Percentiles rank a stretch among this genome's conserved stretches.
These are phyloP conservation scores for Combretum micranthum DNA, from an alignment of 345 rosid species.

Conservation along the genomic window DNA sequence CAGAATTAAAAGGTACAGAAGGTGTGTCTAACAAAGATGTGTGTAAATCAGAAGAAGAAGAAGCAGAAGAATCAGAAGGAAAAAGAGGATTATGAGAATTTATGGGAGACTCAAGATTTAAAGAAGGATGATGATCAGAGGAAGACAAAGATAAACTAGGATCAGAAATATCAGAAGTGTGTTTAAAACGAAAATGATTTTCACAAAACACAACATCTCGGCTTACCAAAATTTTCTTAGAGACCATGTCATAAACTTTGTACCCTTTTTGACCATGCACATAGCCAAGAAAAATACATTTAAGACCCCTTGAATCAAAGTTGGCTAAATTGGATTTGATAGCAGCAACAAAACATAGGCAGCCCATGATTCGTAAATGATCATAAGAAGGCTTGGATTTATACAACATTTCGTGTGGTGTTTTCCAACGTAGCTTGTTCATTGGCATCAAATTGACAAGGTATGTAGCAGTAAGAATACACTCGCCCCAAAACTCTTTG, in stretches of 20 bases:
- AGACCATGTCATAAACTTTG: too few species aligned
- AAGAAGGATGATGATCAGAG: too few species aligned
- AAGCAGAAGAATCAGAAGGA: too few species aligned
- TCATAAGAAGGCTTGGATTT: background rate
- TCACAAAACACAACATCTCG: too few species aligned
- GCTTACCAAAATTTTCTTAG: too few species aligned
- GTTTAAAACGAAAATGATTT: too few species aligned
- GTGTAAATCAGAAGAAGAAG: too few species aligned
- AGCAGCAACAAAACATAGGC: background rate
- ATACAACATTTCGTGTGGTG: background rate
- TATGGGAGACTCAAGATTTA: background rate
- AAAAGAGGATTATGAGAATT: too few species aligned
- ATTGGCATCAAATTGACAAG: background rate
- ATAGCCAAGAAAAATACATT: background rate
- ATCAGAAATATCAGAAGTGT: background rate
- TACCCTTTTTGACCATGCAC: too few species aligned
- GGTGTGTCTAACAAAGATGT: too few species aligned
- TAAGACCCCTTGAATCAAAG: background rate
- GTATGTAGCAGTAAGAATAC: background rate
- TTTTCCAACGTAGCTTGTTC: background rate
- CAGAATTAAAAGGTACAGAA: too few species aligned
- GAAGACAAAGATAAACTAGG: background rate
- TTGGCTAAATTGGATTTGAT: too few species aligned
- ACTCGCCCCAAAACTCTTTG: background rate
- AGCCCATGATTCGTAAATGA: background rate